Evolutionary conservation across 2,329 filamentous ascomycete species (phyloP), one percentile per base, ranked within the genome.

Genomic region (Didymella exigua): DNA sequence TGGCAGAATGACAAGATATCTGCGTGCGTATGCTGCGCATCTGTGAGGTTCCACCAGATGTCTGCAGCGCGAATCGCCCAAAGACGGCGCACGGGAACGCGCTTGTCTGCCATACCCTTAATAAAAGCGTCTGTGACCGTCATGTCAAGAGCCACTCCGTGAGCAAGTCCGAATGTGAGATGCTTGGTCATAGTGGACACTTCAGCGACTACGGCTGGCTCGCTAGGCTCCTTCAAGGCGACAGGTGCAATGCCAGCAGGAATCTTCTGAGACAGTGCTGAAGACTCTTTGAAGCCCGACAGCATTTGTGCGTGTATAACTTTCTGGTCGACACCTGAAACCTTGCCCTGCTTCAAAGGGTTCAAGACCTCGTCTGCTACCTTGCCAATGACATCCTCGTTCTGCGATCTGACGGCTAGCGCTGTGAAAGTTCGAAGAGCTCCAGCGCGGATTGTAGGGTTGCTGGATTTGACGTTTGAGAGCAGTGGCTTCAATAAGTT

Each of bases 391-490:
- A 81, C 75, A 3, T 81, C 75, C 30, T 81, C 79, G 59, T 90
- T 83, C 42, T 77, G 72, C 62, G 86, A 89, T 62, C 84, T 82
- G 36, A 78, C 74, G 26, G 90, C 84, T n/a, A 93, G 79, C 9
- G 84, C 83, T 60, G 83, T 82, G 72, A 98, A 96, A 7, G 89
- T 89, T 33, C 83, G 81, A 19, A 93, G 77, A 8, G 90, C 89
- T 21, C 91, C 92, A 58, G 84, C 84, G 51, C 93, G 87, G 58
- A 97, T 91, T 2, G 77, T 76, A 13, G 85, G 79, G 72, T 96
- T 98, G 68, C 89, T 93, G 1, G 95, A 98, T 75, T 96, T 97
- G 74, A 93, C 82, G 70, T 92, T 96, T 34, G 91, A 87, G n/a
- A 98, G 77, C 11, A 99, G 79, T 5, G 92, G 91, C 74, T 96